Percentiles rank a stretch among this genome's conserved stretches.
These are phyloP conservation scores for Ascobolus immersus DNA, from an alignment of 495 filamentous ascomycete species.

Conservation along the genomic window DNA sequence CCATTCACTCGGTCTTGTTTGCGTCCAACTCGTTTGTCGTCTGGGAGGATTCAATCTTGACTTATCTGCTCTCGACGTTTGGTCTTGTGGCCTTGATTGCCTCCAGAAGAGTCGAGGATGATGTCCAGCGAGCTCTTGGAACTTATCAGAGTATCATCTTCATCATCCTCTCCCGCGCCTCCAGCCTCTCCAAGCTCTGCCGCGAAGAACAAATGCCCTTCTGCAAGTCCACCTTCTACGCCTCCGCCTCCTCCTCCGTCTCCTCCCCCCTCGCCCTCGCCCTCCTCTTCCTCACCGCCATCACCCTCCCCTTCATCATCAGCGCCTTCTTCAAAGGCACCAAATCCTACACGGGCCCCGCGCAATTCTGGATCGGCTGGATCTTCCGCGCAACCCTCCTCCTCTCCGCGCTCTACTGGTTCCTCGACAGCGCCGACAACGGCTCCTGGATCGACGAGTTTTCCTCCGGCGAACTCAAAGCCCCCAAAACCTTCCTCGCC, in stretches of 20 bases:
- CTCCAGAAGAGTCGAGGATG: conserved; percentile 40
- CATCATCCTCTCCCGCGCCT: conserved; percentile 49
- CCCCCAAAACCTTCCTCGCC: conserved; percentile 45
- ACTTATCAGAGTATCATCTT: conserved; percentile 68
- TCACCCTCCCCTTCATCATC: conserved; percentile 52
- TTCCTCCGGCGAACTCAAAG: conserved; percentile 38
- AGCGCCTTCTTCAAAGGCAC: conserved; percentile 50
- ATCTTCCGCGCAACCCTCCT: conserved; percentile 53
- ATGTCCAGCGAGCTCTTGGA: conserved; percentile 41
- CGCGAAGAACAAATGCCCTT: conserved; percentile 96
- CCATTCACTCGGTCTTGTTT: conserved; percentile 66
- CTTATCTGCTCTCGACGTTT: conserved; percentile 77
- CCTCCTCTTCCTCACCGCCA: conserved; percentile 48
- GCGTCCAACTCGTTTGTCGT: conserved; percentile 96
- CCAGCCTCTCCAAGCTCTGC: conserved; percentile 77
- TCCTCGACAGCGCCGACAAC: conserved; percentile 73
- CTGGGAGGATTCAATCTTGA: conserved; percentile 90
- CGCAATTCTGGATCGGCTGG: conserved; percentile 56
- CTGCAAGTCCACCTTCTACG: conserved; percentile 86
- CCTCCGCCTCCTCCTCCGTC: conserved; percentile 71
- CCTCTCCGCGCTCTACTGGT: conserved; percentile 61
- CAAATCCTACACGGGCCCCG: conserved; percentile 62
- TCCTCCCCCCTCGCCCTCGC: conserved; percentile 74
- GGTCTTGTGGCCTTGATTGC: conserved; percentile 44
- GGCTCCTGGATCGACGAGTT: conserved; percentile 48